Percentiles rank a stretch among this genome's conserved stretches.
Evolutionary conservation across 495 filamentous ascomycete species (phyloP).

Genomic region (Tuber borchii): DNA sequence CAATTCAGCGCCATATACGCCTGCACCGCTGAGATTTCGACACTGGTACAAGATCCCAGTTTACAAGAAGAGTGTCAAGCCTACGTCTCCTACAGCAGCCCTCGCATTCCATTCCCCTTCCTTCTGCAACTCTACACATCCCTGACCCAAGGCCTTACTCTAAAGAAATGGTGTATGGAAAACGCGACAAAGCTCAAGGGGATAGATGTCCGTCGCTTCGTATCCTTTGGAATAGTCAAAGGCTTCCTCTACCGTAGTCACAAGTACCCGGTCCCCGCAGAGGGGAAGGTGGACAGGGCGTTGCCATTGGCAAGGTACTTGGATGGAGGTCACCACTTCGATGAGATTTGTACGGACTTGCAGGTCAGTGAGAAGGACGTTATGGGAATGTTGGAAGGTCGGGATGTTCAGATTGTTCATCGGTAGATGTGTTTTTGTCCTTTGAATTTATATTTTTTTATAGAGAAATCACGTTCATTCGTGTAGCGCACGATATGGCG

Average conservation of each 20-base stretch:
- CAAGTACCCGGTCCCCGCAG: constrained; percentile 55
- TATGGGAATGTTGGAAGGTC: constrained; percentile 49
- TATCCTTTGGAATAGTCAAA: constrained; percentile 94
- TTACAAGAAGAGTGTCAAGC: constrained; percentile 79
- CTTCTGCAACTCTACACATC: constrained; percentile 69
- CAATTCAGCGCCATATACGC: constrained; percentile 88
- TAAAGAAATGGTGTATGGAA: constrained; percentile 72
- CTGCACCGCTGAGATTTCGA: constrained; percentile 65
- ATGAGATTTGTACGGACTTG: constrained; percentile 68
- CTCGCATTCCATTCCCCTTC: constrained; percentile 46
- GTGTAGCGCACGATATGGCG: background rate
- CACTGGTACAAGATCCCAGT: constrained; percentile 61
- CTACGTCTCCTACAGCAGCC: constrained; percentile 55
- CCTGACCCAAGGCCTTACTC: constrained; percentile 66
- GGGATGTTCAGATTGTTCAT: constrained; percentile 54
- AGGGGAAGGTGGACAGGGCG: constrained; percentile 9
- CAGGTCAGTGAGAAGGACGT: constrained; percentile 55
- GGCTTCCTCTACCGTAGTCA: constrained; percentile 91
- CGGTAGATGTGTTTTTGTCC: constrained; percentile 41
- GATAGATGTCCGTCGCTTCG: constrained; percentile 81
- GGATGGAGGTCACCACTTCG: constrained; percentile 63
- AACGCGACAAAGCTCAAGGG: constrained; percentile 58
- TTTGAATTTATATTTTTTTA: background rate
- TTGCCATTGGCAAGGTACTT: constrained; percentile 49
- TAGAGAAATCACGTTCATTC: background rate